phyloP scores from a whole-genome alignment of 306 rosid genomes.

The Ceratonia siliqua region DNA sequence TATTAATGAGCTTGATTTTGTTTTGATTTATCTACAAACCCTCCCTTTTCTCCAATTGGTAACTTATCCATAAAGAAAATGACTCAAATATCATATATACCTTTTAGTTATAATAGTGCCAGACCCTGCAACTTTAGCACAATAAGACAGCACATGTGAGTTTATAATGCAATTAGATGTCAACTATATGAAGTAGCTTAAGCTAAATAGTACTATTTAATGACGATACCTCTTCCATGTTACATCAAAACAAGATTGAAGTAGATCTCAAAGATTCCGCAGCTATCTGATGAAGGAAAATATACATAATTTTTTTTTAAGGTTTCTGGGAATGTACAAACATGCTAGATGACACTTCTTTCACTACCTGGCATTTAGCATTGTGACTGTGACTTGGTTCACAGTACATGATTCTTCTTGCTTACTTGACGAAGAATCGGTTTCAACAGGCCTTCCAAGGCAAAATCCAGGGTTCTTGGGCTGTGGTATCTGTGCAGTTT shows the following conservation, averaged over 20 bases:
- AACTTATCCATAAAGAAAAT: neutral
- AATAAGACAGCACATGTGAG: neutral
- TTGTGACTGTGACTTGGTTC: conserved; percentile 76
- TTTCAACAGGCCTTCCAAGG: conserved; percentile 49
- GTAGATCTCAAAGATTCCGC: conserved; percentile 28
- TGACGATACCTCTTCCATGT: conserved; percentile 23
- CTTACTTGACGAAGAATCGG: conserved; percentile 63
- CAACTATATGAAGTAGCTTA: neutral
- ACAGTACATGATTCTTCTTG: conserved; percentile 61
- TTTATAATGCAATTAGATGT: neutral
- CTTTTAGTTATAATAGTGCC: neutral
- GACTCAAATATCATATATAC: neutral
- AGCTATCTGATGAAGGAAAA: conserved; percentile 21
- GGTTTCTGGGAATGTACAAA: conserved; percentile 29
- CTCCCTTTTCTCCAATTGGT: neutral
- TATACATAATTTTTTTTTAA: neutral
- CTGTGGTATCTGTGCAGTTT: conserved; percentile 57
- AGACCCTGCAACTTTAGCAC: neutral
- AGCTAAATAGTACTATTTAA: neutral
- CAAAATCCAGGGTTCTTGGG: conserved; percentile 76
- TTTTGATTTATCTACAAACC: no score
- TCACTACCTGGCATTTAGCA: conserved; percentile 64
- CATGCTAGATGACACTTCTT: conserved; percentile 20
- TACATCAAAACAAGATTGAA: conserved; percentile 38
- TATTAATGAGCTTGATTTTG: no score